Conservation (phyloP, 768 basidiomycete genomes). For the Tylopilus rubrobrunneus region DNA sequence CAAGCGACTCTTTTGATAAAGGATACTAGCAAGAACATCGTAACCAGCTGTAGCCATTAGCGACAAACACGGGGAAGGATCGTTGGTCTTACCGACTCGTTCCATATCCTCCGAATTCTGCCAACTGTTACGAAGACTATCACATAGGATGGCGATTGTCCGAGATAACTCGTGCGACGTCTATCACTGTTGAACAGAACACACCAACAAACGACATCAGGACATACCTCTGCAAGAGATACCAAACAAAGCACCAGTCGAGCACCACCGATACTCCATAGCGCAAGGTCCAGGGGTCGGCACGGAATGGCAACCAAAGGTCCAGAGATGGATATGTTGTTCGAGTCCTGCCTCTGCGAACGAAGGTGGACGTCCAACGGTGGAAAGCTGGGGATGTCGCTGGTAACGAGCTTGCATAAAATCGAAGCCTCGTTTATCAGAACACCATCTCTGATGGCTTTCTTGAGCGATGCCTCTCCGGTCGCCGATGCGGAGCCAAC, state of each 20-base stretch:
- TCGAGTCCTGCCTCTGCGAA: background rate
- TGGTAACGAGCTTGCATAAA: conserved; percentile 38
- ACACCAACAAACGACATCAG: background rate
- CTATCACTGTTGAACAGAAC: conserved; percentile 32
- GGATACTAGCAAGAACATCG: conserved; percentile 73
- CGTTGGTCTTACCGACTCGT: conserved; percentile 60
- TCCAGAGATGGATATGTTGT: conserved; percentile 31
- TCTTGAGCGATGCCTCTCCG: conserved; percentile 36
- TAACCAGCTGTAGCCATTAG: conserved; percentile 64
- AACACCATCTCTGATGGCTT: conserved; percentile 40
- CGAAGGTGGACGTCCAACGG: conserved; percentile 7
- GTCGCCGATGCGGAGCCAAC: conserved; percentile 43
- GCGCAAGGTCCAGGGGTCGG: conserved; percentile 62
- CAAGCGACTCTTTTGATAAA: conserved; percentile 65
- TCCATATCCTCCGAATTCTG: conserved; percentile 96
- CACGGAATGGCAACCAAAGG: conserved; percentile 60
- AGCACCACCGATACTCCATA: conserved; percentile 84
- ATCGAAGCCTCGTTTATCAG: conserved; percentile 38
- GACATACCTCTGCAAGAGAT: conserved; percentile 58
- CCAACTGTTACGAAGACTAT: conserved; percentile 83
- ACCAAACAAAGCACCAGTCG: conserved; percentile 70
- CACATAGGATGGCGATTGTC: conserved; percentile 66
- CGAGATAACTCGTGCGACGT: conserved; percentile 75
- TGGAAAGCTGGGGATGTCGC: conserved; percentile 11
- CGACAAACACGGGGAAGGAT: background rate